phyloP scores from a whole-genome alignment of 495 filamentous ascomycete genomes.

The Cladorrhinum samala region DNA sequence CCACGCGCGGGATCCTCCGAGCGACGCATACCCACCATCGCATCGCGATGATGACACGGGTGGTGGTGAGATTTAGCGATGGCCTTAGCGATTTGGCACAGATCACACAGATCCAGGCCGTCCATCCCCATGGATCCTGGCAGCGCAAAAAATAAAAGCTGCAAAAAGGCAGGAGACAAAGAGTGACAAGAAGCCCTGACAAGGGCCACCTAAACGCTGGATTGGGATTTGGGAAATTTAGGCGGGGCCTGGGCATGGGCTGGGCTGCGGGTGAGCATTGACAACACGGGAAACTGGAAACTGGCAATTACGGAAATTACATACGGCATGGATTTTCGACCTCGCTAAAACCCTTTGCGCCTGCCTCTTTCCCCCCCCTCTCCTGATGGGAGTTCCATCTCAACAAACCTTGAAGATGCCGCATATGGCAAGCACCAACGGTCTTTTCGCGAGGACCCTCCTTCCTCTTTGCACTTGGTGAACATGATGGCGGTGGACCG shows the following conservation, averaged over 20 bases:
- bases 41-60: no score
- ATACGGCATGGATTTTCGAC: constrained; percentile 1
- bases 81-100: no score
- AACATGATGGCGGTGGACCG: no score
- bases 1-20: no score
- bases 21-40: no score
- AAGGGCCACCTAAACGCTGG: background rate
- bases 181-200: no score
- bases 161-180: background rate
- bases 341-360: no score
- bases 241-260: constrained; percentile 17
- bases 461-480: background rate
- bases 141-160: background rate
- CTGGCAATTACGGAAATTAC: constrained; percentile 15
- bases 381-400: no score
- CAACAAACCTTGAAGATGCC: no score
- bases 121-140: background rate
- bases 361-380: constrained; percentile 6
- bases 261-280: constrained; percentile 8
- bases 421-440: no score
- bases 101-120: background rate
- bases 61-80: no score
- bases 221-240: constrained; percentile 16
- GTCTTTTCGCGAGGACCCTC: no score
- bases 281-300: constrained; percentile 16